These are phyloP conservation scores for Dichotomopilus funicola DNA, from an alignment of 2,329 filamentous ascomycete species.

Conservation along the genomic window DNA sequence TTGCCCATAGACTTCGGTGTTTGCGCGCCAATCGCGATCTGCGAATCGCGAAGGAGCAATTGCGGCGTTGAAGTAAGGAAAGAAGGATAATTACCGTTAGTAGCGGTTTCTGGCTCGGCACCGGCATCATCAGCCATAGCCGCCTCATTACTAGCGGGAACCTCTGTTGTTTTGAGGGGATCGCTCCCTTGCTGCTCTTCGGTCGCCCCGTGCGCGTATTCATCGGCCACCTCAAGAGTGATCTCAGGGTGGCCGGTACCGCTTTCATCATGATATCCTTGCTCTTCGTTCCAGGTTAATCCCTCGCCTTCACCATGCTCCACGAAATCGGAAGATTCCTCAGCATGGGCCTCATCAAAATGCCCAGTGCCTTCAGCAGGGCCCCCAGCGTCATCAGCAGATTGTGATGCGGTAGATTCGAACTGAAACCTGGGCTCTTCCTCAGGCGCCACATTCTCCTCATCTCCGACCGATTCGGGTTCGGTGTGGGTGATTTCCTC, in stretches of 20 bases:
- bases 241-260: background rate
- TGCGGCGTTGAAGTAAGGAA: constrained; percentile 3
- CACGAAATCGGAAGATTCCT: background rate
- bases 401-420: background rate
- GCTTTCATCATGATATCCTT: background rate
- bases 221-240: background rate
- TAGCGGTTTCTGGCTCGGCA: constrained; percentile 6
- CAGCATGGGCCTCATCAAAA: background rate
- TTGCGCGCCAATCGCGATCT: background rate
- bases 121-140: background rate
- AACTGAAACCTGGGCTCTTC: background rate
- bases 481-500: background rate
- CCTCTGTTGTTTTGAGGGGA: background rate
- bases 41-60: background rate
- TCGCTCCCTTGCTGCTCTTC: constrained; percentile 1
- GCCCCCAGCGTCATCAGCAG: background rate
- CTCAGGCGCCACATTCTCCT: background rate
- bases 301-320: constrained; percentile 5
- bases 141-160: constrained; percentile 1
- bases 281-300: constrained; percentile 6
- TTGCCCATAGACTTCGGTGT: background rate
- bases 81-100: constrained; percentile 21
- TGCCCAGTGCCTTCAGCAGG: background rate
- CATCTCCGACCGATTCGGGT: background rate
- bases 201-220: background rate